Evolutionary conservation across 148 eudicot genomes (phyloP).

Genomic region (Camellia sinensis): DNA sequence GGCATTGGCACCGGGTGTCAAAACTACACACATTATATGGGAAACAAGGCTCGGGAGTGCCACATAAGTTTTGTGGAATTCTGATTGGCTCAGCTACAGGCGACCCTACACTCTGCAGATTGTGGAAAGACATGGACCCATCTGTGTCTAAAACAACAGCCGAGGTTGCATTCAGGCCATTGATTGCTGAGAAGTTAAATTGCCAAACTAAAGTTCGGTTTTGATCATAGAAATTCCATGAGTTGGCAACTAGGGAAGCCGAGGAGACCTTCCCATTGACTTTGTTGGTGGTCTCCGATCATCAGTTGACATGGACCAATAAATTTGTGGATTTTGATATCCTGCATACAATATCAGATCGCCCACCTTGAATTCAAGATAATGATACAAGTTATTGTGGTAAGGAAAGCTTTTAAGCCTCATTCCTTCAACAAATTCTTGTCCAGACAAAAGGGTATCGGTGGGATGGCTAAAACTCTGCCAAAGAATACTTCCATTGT

Average conservation of each 20-base stretch:
- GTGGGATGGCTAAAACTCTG: constrained; percentile 34
- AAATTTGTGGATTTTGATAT: constrained; percentile 23
- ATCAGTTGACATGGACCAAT: constrained; percentile 25
- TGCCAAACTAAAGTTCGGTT: constrained; percentile 16
- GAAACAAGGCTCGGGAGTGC: constrained; percentile 21
- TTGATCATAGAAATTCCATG: constrained; percentile 20
- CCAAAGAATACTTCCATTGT: constrained; percentile 17
- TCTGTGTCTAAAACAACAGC: constrained; percentile 15
- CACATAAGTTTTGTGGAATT: constrained; percentile 16
- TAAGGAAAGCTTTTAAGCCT: constrained; percentile 17
- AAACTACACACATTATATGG: constrained; percentile 23
- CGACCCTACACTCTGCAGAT: constrained; percentile 13
- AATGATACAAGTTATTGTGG: constrained; percentile 6
- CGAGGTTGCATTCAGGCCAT: constrained; percentile 13
- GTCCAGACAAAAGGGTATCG: constrained; percentile 25
- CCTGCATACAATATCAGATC: constrained; percentile 20
- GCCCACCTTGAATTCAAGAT: constrained; percentile 13
- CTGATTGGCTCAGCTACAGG: not conserved
- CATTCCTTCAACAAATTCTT: constrained; percentile 24
- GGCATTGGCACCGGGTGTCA: constrained; percentile 25
- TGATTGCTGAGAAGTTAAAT: constrained; percentile 2
- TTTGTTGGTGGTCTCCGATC: not conserved
- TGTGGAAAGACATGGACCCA: constrained; percentile 17
- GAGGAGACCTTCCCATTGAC: constrained; percentile 6
- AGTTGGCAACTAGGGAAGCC: constrained; percentile 16